These are phyloP conservation scores for Erodium trifolium DNA, from an alignment of 441 rosid genomes.

Conservation along the genomic window DNA sequence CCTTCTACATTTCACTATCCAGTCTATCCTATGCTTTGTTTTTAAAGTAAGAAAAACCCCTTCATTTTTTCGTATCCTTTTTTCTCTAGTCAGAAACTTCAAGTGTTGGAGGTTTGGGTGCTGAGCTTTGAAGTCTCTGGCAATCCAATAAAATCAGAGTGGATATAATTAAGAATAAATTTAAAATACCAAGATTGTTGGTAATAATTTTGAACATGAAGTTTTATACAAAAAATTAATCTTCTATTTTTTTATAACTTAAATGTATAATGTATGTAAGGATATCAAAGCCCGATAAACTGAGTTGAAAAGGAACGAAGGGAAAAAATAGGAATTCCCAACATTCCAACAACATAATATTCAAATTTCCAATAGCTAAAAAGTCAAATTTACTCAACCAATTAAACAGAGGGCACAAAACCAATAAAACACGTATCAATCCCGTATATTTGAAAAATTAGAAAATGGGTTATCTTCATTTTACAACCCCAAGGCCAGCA, in stretches of 20 bases:
- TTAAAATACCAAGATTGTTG: not conserved
- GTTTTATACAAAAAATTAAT: not conserved
- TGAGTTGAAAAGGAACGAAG: not conserved
- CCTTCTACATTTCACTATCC: not conserved
- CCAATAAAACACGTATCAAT: not conserved
- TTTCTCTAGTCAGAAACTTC: not conserved
- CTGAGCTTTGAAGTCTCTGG: not conserved
- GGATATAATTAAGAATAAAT: not conserved
- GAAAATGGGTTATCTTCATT: not conserved
- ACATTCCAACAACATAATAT: not conserved
- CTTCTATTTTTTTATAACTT: not conserved
- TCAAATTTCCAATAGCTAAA: not conserved
- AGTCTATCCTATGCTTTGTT: not conserved
- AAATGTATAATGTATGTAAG: not conserved
- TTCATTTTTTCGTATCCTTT: not conserved
- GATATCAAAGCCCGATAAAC: not conserved
- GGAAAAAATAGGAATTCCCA: not conserved
- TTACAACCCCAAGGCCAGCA: not conserved
- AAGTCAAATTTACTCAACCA: not conserved
- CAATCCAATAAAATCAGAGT: not conserved
- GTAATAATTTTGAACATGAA: not conserved
- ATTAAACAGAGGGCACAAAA: not conserved
- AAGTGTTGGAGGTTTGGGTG: not conserved
- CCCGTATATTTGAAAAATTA: not conserved
- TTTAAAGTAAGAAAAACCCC: not conserved